A percentile compares a stretch with the other conserved stretches of the same genome.
These are phyloP conservation scores for Fusarium acutatum DNA, from an alignment of 2,329 filamentous ascomycete genomes.

Conservation along the genomic window DNA sequence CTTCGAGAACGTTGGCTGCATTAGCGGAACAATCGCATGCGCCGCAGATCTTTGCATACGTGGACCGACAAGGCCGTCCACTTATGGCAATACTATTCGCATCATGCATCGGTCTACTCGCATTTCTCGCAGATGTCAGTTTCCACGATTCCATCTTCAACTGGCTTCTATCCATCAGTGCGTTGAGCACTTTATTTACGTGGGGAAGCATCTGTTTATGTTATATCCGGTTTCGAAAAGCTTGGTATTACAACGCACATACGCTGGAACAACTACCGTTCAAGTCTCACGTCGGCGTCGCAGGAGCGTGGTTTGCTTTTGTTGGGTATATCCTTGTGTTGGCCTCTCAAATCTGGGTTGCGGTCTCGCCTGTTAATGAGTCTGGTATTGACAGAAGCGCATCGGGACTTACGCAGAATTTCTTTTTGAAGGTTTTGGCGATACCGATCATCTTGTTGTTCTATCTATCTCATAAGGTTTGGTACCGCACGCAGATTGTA, in stretches of 20 bases:
- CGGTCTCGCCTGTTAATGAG: conserved; percentile 76
- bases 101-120: conserved; percentile 74
- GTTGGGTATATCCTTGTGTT: conserved; percentile 79
- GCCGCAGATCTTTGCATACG: conserved; percentile 78
- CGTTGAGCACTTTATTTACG: conserved; percentile 77
- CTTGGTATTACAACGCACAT: conserved; percentile 75
- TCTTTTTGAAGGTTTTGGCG: conserved; percentile 78
- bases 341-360: conserved; percentile 87
- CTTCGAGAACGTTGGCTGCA: conserved; percentile 87
- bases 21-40: conserved; percentile 89
- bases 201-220: conserved; percentile 86
- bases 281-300: conserved; percentile 77
- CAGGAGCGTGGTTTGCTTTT: conserved; percentile 85
- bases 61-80: conserved; percentile 85
- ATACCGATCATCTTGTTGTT: conserved; percentile 73
- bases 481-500: conserved; percentile 73
- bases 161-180: conserved; percentile 82
- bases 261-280: conserved; percentile 81
- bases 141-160: conserved; percentile 71
- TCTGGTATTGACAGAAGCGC: conserved; percentile 48
- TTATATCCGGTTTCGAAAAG: conserved; percentile 88
- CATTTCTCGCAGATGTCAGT: conserved; percentile 75
- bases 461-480: conserved; percentile 80
- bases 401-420: conserved; percentile 63
- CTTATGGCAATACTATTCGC: conserved; percentile 76